phyloP scores from a whole-genome alignment of 371 early-diverging fungal species.

The Parasitella parasitica region DNA sequence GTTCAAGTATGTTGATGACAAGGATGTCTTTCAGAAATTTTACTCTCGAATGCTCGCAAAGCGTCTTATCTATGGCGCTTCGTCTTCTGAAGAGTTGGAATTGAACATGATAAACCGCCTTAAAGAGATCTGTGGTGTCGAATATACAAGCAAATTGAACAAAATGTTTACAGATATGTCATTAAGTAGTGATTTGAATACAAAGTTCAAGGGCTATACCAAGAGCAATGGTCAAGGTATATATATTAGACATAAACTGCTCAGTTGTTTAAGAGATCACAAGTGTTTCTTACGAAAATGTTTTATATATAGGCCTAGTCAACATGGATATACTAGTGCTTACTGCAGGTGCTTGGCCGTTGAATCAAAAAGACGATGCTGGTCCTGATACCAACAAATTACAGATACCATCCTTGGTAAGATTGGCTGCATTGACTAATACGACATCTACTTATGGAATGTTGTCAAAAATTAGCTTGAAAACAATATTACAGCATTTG shows the following conservation, averaged over 20 bases:
- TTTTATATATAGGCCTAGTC: slow-evolving; percentile 33
- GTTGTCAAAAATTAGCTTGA: slow-evolving; percentile 54
- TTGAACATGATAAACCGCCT: slow-evolving; percentile 80
- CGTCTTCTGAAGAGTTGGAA: slow-evolving; percentile 84
- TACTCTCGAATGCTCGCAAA: slow-evolving; percentile 79
- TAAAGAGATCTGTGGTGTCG: slow-evolving; percentile 90
- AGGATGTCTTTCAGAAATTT: slow-evolving; percentile 88
- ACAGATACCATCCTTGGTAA: slow-evolving; percentile 70
- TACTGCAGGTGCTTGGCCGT: slow-evolving; percentile 91
- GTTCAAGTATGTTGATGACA: slow-evolving; percentile 90
- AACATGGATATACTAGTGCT: slow-evolving; percentile 78
- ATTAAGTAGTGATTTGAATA: slow-evolving; percentile 81
- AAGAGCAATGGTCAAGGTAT: slow-evolving; percentile 49
- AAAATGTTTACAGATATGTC: slow-evolving; percentile 93
- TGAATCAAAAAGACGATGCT: slow-evolving; percentile 58
- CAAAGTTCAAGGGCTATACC: slow-evolving; percentile 37
- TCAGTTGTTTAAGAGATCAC: too few species aligned
- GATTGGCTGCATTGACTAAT: background rate
- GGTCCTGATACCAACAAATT: slow-evolving; percentile 47
- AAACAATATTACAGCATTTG: slow-evolving; percentile 68
- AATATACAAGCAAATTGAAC: slow-evolving; percentile 88
- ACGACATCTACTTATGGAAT: background rate
- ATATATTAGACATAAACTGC: background rate
- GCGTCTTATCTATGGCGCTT: slow-evolving; percentile 76
- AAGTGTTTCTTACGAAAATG: too few species aligned